Evolutionary conservation across 768 basidiomycete species (phyloP), one percentile per base, ranked within the genome.

Genomic region (Tricholoma matsutake): DNA sequence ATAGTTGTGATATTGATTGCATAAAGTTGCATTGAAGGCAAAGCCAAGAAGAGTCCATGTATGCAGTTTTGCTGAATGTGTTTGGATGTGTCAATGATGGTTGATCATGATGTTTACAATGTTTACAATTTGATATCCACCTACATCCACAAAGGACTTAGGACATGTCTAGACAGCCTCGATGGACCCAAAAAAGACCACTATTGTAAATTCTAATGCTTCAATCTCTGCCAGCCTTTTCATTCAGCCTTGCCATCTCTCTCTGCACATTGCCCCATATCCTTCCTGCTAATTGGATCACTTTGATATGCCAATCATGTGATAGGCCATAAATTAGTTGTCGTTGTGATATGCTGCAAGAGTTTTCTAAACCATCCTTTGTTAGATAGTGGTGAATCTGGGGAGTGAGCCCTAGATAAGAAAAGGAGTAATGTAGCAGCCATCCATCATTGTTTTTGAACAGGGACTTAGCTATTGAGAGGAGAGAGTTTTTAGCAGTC

Each of bases 241-340:
- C 39, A 41, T 41, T 41, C 39, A 13, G 11, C 39, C 16, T 37
- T 11, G 35, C 56, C 35, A 34, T 28, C 41, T 31, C 18, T 4
- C 45, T 54, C 28, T 57, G 60, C 25, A 61, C 43, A 3, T 56
- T 31, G 3, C 60, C 60, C 45, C 54, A 61, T 29, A 61, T 61
- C 13, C 45, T 54, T 34, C 60, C 60, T 34, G 60, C 43, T 20
- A 56, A 32, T 37, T 22, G 25, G 16, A 61, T 56, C 4, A 20
- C 32, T 16, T 51, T 9, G 14, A 52, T 29, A 20, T 61, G 60
- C 60, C 55, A 61, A 14, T 31, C 18, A 5, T n/a, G 39, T 4
- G 60, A 22, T 4, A 55, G 16, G 41, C 31, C 32, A 18, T 56
- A 29, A 34, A 43, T 41, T 22, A 39, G 28, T 25, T 37, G 60